phyloP scores from a whole-genome alignment of 208 protist genomes.

The Trypanosoma lewisi region DNA sequence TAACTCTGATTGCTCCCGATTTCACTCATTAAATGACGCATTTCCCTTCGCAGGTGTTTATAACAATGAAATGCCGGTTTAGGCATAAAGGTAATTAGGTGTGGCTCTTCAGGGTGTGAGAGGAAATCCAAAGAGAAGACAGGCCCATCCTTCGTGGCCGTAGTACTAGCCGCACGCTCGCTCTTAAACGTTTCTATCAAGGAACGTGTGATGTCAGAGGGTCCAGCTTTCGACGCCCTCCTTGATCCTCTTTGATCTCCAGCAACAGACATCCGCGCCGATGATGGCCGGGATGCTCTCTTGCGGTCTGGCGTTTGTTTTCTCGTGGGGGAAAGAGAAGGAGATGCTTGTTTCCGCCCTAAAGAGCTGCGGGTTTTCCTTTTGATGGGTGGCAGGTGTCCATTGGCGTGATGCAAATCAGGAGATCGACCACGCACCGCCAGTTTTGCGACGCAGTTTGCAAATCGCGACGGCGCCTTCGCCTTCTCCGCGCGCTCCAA shows the following conservation, averaged over 20 bases:
- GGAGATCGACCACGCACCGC: no score
- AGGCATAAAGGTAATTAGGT: slow-evolving; percentile 14
- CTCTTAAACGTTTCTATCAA: slow-evolving; percentile 6
- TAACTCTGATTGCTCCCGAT: background rate
- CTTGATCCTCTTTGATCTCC: background rate
- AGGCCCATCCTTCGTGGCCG: background rate
- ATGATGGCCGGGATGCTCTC: no score
- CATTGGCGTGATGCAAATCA: background rate
- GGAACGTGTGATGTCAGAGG: background rate
- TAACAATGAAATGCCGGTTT: slow-evolving; percentile 24
- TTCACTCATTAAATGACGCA: slow-evolving; percentile 14
- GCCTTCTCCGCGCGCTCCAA: slow-evolving; percentile 7
- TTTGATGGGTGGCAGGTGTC: slow-evolving; percentile 2
- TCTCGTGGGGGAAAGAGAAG: background rate
- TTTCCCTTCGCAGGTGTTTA: slow-evolving; percentile 19
- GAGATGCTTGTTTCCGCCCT: no score
- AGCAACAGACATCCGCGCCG: no score
- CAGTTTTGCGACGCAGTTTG: background rate
- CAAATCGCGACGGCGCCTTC: background rate
- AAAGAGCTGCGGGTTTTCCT: background rate
- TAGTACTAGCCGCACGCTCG: slow-evolving; percentile 1
- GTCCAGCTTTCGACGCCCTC: background rate
- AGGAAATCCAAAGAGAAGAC: background rate
- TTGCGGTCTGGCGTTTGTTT: background rate
- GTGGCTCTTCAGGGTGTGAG: background rate